Base-by-base conservation (phyloP, 176 grass and related monocot species). In the Coix lacrymajobi region DNA sequence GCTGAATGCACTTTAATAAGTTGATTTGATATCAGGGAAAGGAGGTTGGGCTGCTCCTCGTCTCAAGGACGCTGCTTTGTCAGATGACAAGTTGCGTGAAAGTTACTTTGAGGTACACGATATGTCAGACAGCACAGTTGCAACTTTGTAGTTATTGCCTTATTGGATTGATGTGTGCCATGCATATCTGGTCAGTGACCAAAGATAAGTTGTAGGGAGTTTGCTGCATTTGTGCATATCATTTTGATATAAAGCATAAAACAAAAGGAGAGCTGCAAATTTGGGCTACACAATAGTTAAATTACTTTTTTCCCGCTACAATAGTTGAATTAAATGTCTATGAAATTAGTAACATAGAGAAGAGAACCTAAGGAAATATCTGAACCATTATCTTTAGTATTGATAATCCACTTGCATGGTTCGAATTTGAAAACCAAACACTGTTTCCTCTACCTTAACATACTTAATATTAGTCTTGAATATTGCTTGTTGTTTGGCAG, bases 61-160 rank as follows among this genome's bases (percentile, higher is more conserved):
- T 46, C 91, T 98, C 29, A 98, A 95, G 87, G 92, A 98, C 80
- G 93, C 91, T 77, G 84, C 77, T 85, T 83, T 98, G 11, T 98
- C 91, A 22, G 87, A 92, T 82, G 93, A 95, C 56, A 95, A 95
- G 46, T 88, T 93, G 34, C 91, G 70, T 73, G 90, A 90, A 79
- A 79, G 84, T 86, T 98, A 98, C 85, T 71, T 98, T 36, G 96
- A 98, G 96, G 96, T 98, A 88, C 62, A 69, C 15, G 32, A 25
- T 13, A 63, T 51, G n/a, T 17, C 40, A 22, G 25, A 46, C 60
- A 62, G 34, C 46, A 51, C 44, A 22, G 1, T 70, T 70, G 51
- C 48, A 60, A 78, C 34, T 33, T 38, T 58, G 3, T 8, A 52
- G 7, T 52, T 52, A 19, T n/a, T n/a, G n/a, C n/a, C n/a, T n/a